Percentiles rank a stretch among this genome's conserved stretches.
These are phyloP conservation scores for Aspergillus conjunctus DNA, from an alignment of 495 filamentous ascomycete species.

Conservation along the genomic window DNA sequence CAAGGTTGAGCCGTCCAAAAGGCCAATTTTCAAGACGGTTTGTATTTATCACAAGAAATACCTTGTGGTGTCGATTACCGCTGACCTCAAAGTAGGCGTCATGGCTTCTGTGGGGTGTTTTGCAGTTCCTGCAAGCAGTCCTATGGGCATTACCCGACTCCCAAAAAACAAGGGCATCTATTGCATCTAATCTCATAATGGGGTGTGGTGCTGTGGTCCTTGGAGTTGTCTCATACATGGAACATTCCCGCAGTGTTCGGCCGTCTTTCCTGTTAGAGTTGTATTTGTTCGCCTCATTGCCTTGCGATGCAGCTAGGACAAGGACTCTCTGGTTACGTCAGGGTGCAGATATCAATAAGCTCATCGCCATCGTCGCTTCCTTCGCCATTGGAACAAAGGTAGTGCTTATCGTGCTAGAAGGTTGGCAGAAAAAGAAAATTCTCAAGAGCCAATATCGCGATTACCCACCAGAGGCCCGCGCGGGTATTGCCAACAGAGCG, in stretches of 20 bases:
- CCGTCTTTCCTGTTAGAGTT: constrained; percentile 4
- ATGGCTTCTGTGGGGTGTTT: constrained; percentile 7
- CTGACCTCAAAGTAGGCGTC: background rate
- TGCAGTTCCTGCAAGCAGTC: constrained; percentile 5
- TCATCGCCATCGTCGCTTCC: constrained; percentile 2
- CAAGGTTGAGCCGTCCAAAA: constrained; percentile 3
- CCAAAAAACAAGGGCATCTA: background rate
- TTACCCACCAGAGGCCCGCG: constrained; percentile 4
- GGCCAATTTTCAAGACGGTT: constrained; percentile 9
- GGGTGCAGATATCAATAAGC: background rate
- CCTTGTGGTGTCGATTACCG: background rate
- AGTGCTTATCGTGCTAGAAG: background rate
- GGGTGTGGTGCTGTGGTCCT: constrained; percentile 2
- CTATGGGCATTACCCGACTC: constrained; percentile 9
- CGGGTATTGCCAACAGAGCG: constrained; percentile 1
- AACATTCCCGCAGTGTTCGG: constrained; percentile 12
- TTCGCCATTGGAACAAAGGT: constrained; percentile 3
- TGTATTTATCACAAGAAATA: background rate
- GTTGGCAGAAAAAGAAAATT: constrained; percentile 5
- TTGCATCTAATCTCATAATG: constrained; percentile 5
- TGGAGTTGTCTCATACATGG: constrained; percentile 6
- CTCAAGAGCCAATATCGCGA: background rate
- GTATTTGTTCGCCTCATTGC: background rate
- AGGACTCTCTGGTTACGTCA: constrained; percentile 7
- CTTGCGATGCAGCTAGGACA: constrained; percentile 3